Evolutionary conservation across 805 yeast species (phyloP), one percentile per base, ranked within the genome.

Genomic region (Lachancea fermentati): DNA sequence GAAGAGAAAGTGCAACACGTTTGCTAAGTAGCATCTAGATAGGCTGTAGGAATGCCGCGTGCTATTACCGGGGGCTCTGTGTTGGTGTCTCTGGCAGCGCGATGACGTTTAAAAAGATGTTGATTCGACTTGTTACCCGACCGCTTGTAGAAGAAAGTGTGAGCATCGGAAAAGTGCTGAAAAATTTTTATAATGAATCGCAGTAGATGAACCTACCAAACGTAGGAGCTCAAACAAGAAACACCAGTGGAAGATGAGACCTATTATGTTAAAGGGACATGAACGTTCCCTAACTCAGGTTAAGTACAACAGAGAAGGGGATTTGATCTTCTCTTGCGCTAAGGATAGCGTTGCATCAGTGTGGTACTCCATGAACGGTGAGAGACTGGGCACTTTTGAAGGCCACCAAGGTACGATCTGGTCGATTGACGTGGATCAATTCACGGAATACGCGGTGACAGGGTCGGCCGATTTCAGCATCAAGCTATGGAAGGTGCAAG

Each of bases 211-310:
- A 22, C 11, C 26, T 22, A 22, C 26, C 7, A 7, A 11, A 11
- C 26, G 26, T 22, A 22, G 9, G 7, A 22, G 26, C 26, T 22
- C 26, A 7, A 22, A 22, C 26, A 11, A 22, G 11, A 11, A 7
- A 22, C 11, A 22, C 26, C 11, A 7, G 26, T 22, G 26, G 26
- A 41, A 22, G 18, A 78, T 79, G 83, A 78, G 83, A 74, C 84
- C 85, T 44, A 65, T 79, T 51, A 58, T 79, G 72, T 70, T 83
- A 56, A 84, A 85, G 75, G 97, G 97, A 45, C 98, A 93, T 69
- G 96, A 86, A 71, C 95, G 98, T 77, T 87, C 97, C 51, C 71
- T 93, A 55, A 89, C 97, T 36, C 97, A 93, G 73, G 89, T 93
- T 54, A 91, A 85, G 63, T 93, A 81, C 71, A 93, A 93, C 76